These are phyloP conservation scores for Colletotrichum sp. DNA, from an alignment of 2,329 filamentous ascomycete genomes.

Conservation along the genomic window DNA sequence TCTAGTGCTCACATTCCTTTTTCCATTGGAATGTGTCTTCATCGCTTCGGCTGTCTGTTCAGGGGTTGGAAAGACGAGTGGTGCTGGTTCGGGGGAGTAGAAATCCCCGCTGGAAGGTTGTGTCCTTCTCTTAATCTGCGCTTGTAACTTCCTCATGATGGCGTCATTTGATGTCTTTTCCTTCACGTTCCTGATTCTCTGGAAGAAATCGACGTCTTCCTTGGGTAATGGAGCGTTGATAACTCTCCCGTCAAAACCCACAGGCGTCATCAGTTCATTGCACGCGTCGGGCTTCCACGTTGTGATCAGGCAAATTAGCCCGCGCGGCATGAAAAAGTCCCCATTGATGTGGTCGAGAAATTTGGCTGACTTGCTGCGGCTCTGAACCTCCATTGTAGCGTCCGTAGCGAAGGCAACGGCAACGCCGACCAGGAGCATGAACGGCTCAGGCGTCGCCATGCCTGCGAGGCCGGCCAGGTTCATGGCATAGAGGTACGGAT, in stretches of 20 bases:
- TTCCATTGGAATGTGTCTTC: constrained; percentile 18
- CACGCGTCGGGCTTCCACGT: constrained; percentile 49
- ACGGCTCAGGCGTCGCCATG: constrained; percentile 40
- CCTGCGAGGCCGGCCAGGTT: constrained; percentile 43
- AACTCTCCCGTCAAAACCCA: constrained; percentile 36
- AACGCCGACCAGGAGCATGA: constrained; percentile 47
- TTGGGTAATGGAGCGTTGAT: background rate
- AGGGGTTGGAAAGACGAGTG: constrained; percentile 50
- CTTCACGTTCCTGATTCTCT: background rate
- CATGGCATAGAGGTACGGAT: constrained; percentile 38
- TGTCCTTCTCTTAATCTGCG: background rate
- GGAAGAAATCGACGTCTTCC: background rate
- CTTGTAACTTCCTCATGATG: background rate
- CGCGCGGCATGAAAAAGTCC: constrained; percentile 59
- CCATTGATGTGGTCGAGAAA: constrained; percentile 62
- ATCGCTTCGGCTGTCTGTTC: constrained; percentile 29
- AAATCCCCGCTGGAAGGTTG: constrained; percentile 33
- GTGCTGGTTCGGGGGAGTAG: constrained; percentile 48
- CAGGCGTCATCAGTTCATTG: constrained; percentile 22
- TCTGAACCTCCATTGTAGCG: constrained; percentile 42
- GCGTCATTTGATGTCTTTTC: background rate
- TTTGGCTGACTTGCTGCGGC: constrained; percentile 47
- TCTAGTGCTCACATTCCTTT: constrained; percentile 20
- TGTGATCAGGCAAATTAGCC: constrained; percentile 55
- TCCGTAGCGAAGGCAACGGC: constrained; percentile 46